These are phyloP conservation scores for Chamaenerion angustifolium DNA, from an alignment of 345 rosid species.

Conservation along the genomic window DNA sequence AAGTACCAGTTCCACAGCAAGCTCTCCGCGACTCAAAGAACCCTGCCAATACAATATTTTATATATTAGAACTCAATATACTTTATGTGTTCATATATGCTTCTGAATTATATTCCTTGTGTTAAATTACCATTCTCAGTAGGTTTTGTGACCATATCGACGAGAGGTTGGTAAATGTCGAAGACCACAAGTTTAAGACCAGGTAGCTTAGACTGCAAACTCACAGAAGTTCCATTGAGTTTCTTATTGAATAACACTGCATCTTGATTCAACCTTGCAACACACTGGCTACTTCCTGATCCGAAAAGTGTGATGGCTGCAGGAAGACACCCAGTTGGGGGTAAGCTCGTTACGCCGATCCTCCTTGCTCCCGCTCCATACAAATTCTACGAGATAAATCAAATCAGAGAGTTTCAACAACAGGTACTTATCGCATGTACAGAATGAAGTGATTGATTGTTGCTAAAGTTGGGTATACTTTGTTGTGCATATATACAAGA, in stretches of 20 bases:
- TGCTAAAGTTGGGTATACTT: too few species aligned
- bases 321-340: constrained; percentile 82
- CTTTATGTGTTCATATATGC: too few species aligned
- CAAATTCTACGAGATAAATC: constrained; percentile 35
- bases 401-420: too few species aligned
- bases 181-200: constrained; percentile 75
- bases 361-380: constrained; percentile 63
- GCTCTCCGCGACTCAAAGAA: constrained; percentile 74
- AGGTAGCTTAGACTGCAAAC: constrained; percentile 32
- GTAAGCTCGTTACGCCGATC: constrained; percentile 61
- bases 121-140: constrained; percentile 36
- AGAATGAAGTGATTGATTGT: too few species aligned
- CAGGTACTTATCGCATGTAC: too few species aligned
- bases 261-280: constrained; percentile 51
- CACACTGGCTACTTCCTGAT: constrained; percentile 54
- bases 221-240: constrained; percentile 49
- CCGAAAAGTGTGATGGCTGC: constrained; percentile 81
- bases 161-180: constrained; percentile 61
- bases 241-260: constrained; percentile 59
- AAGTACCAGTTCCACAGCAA: constrained; percentile 77
- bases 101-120: not conserved
- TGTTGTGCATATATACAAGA: too few species aligned
- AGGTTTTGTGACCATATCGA: constrained; percentile 53
- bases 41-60: constrained; percentile 23
- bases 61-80: too few species aligned